phyloP scores from a whole-genome alignment of 805 yeast genomes.

The Candida lessepsii region DNA sequence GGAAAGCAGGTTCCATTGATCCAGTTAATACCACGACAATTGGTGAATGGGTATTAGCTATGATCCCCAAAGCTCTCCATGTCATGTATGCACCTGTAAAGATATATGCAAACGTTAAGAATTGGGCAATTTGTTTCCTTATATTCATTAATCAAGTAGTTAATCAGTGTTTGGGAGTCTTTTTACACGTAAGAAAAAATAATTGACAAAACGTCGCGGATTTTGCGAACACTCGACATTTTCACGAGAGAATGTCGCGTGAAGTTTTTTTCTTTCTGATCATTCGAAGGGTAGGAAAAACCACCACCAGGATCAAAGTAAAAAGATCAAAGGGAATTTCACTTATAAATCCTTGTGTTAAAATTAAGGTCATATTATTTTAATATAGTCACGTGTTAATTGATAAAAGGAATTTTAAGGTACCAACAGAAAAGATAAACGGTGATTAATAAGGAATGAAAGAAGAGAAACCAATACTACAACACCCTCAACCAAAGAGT shows the following conservation, averaged over 20 bases:
- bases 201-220: neutral
- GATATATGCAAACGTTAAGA: constrained; percentile 72
- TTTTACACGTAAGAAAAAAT: neutral
- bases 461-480: constrained; percentile 7
- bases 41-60: constrained; percentile 85
- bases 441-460: no score
- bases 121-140: constrained; percentile 60
- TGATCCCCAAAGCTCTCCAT: constrained; percentile 79
- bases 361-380: no score
- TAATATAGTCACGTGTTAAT: no score
- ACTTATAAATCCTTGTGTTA: no score
- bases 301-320: no score
- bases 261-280: neutral
- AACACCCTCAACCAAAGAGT: constrained; percentile 11
- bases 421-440: no score
- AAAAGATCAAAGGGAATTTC: no score
- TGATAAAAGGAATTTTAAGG: no score
- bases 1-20: constrained; percentile 99
- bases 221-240: neutral
- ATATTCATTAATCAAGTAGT: no score
- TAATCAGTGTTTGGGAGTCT: no score
- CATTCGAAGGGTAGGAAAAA: neutral
- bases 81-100: constrained; percentile 86
- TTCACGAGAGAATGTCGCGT: neutral
- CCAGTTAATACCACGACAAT: constrained; percentile 96